A percentile compares a stretch with the other conserved stretches of the same genome.
phyloP scores from a whole-genome alignment of 257 asterid genomes.

The Solanum boliviense region DNA sequence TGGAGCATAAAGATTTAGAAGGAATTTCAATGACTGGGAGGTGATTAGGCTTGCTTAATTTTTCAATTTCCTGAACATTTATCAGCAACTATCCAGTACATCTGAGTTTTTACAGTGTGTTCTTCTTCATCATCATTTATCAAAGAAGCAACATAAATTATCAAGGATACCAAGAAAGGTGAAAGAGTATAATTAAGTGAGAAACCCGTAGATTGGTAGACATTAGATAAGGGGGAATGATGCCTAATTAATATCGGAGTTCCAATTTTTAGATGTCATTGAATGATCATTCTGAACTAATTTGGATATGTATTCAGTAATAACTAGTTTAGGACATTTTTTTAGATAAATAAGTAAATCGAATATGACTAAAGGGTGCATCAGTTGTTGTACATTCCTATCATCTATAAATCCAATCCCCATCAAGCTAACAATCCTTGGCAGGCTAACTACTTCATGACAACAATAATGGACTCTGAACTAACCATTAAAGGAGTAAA shows the following conservation, averaged over 20 bases:
- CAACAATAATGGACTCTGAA: background rate
- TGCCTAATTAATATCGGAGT: background rate
- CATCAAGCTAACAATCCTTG: background rate
- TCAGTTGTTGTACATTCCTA: background rate
- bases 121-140: background rate
- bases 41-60: background rate
- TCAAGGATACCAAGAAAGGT: background rate
- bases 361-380: background rate
- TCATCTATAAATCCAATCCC: background rate
- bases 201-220: background rate
- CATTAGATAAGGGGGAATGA: background rate
- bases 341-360: background rate
- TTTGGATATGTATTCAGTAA: background rate
- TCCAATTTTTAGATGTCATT: background rate
- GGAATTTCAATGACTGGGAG: background rate
- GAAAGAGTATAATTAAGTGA: background rate
- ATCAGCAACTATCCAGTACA: background rate
- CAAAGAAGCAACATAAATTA: background rate
- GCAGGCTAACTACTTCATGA: background rate
- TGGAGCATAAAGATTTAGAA: background rate
- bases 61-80: background rate
- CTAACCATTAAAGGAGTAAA: background rate
- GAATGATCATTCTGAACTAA: background rate
- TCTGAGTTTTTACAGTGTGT: background rate
- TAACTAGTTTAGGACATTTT: background rate